These are phyloP conservation scores for Zygotorulaspora chibaensis DNA, from an alignment of 805 yeast genomes.

Conservation along the genomic window DNA sequence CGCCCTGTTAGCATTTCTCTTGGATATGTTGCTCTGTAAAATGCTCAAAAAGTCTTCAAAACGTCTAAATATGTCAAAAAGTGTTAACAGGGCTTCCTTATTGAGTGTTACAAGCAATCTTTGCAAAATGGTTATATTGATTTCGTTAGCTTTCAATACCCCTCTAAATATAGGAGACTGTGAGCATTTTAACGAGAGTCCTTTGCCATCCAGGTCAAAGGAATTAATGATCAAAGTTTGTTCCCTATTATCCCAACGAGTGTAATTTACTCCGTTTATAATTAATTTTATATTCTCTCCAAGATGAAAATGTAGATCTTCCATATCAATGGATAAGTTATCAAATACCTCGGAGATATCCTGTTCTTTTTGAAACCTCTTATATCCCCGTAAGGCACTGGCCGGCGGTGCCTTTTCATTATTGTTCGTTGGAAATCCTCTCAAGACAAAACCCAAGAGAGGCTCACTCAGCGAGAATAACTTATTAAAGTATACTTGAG, in stretches of 20 bases:
- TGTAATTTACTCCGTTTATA: constrained; percentile 4
- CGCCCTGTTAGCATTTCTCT: background rate
- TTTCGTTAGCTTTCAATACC: constrained; percentile 1
- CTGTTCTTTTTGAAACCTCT: constrained; percentile 26
- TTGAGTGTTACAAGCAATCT: constrained; percentile 1
- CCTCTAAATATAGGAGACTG: constrained; percentile 8
- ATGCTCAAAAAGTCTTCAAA: constrained; percentile 1
- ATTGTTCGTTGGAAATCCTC: background rate
- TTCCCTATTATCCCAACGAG: constrained; percentile 6
- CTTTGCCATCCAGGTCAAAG: constrained; percentile 6
- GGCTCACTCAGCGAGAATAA: constrained; percentile 12
- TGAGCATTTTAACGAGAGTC: constrained; percentile 1
- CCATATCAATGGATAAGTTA: constrained; percentile 12
- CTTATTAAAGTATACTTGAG: constrained; percentile 32
- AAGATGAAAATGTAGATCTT: constrained; percentile 2
- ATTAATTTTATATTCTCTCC: constrained; percentile 3
- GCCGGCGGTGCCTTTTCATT: constrained; percentile 5
- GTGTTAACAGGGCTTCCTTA: background rate
- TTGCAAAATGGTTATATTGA: constrained; percentile 3
- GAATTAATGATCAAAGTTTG: constrained; percentile 3
- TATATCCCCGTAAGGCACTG: constrained; percentile 14
- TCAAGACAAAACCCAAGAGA: constrained; percentile 7
- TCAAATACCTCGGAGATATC: constrained; percentile 12
- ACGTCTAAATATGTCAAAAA: constrained; percentile 4
- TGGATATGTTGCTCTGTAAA: background rate